Base-by-base conservation (phyloP, 257 asterid genomes). In the Eustoma russellianum region DNA sequence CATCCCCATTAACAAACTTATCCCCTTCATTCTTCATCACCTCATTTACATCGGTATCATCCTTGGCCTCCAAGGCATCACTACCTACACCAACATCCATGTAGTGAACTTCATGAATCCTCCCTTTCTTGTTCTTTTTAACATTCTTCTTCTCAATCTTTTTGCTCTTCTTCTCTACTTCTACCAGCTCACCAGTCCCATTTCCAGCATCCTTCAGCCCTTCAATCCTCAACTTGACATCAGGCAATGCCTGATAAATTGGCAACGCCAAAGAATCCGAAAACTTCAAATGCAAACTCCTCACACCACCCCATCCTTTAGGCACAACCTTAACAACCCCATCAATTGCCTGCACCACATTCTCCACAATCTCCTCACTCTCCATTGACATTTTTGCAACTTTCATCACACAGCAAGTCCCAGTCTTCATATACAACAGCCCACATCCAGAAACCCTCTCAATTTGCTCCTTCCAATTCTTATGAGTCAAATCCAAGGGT, bases 361-460 rank as follows among this genome's bases (percentile, higher is more conserved):
- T 91, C 61, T 84, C 94, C 57, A 77, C 85, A 58, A 91, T 66
- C 65, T 70, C 92, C 2, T 57, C 81, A 38, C 52, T 62, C 34
- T 79, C 85, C 97, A 87, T 84, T 0, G 79, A 74, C 60, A 67
- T 67, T 70, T 79, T 84, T 5, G 84, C 98, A 5, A 82, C 84
- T 72, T 82, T 91, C 79, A 87, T 63, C 65, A 87, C 91, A 49
- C 78, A 84, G 73, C 95, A 84, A 33, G 97, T 87, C 43, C 98
- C 98, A 0, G 79, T 77, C 70, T 86, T 69, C 65, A 87, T 30
- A 63, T 73, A 82, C 66, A 91, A 59, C 60, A 87, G 48, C 6
- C 75, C 90, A 67, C 78, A 69, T 48, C 88, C 88, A 7, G 70
- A 61, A 52, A 78, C 89, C 77, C 76, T 82, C 72, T 80, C 93